Evolutionary conservation across 1,139 yeast species (phyloP).

Genomic region (Taphrina flavorubra): DNA sequence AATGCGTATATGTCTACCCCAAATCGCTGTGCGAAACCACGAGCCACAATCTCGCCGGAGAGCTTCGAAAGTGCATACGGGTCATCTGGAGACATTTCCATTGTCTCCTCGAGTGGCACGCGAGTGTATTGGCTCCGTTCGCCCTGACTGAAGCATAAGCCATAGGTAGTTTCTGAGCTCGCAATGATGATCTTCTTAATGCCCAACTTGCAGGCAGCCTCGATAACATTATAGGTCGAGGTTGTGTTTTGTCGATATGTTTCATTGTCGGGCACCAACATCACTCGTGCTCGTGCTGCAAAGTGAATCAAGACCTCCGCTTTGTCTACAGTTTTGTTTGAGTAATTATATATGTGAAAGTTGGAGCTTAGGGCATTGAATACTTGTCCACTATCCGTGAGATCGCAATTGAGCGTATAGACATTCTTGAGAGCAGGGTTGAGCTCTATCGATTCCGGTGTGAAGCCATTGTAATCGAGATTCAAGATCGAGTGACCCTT

Average conservation of each 20-base stretch:
- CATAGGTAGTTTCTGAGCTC: conserved; percentile 47
- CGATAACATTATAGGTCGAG: conserved; percentile 47
- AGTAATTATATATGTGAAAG: conserved; percentile 19
- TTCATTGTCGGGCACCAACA: conserved; percentile 45
- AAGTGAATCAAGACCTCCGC: conserved; percentile 41
- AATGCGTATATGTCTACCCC: conserved; percentile 40
- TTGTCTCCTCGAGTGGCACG: conserved; percentile 46
- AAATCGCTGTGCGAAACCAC: conserved; percentile 44
- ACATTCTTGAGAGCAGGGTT: conserved; percentile 37
- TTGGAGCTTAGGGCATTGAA: conserved; percentile 37
- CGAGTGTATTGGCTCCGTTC: conserved; percentile 42
- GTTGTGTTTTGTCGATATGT: conserved; percentile 44
- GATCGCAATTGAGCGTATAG: conserved; percentile 39
- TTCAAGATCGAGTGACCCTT: conserved; percentile 38
- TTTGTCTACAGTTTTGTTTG: conserved; percentile 1
- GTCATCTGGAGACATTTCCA: conserved; percentile 46
- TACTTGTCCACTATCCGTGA: conserved; percentile 41
- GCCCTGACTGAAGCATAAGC: conserved; percentile 45
- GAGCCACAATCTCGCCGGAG: conserved; percentile 46
- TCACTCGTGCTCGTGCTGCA: conserved; percentile 36
- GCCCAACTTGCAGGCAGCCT: conserved; percentile 47
- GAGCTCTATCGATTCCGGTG: conserved; percentile 16
- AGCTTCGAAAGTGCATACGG: conserved; percentile 47
- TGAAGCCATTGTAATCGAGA: conserved; percentile 30
- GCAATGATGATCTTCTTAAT: conserved; percentile 47